Percentiles rank a stretch among this genome's conserved stretches.
These are phyloP conservation scores for Talaromyces piceae DNA, from an alignment of 2,329 filamentous ascomycete species.

Conservation along the genomic window DNA sequence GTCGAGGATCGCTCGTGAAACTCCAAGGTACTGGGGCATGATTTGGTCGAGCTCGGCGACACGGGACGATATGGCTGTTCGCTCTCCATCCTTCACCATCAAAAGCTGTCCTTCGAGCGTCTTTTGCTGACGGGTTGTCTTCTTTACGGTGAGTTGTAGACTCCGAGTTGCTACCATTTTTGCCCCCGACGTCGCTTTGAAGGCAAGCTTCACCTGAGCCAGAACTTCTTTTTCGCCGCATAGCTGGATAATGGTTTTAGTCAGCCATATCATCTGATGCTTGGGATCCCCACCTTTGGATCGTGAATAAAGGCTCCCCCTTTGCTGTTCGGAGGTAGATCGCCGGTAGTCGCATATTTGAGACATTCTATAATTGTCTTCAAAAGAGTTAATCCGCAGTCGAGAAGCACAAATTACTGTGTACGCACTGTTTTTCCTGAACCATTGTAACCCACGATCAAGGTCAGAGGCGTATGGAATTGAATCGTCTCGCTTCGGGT, in stretches of 20 bases:
- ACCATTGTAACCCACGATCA: slow-evolving; percentile 96
- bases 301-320: slow-evolving; percentile 94
- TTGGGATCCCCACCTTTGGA: slow-evolving; percentile 57
- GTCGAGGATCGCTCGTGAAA: slow-evolving; percentile 82
- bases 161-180: slow-evolving; percentile 78
- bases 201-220: slow-evolving; percentile 85
- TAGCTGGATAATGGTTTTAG: slow-evolving; percentile 41
- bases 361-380: slow-evolving; percentile 95
- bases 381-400: not conserved
- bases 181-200: slow-evolving; percentile 68
- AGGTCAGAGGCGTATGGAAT: slow-evolving; percentile 83
- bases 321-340: slow-evolving; percentile 81
- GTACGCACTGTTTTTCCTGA: slow-evolving; percentile 78
- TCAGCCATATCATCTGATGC: not conserved
- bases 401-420: not conserved
- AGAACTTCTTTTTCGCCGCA: slow-evolving; percentile 80
- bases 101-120: slow-evolving; percentile 74
- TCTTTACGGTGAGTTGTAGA: slow-evolving; percentile 80
- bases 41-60: slow-evolving; percentile 74
- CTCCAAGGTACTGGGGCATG: slow-evolving; percentile 79
- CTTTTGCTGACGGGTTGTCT: slow-evolving; percentile 66
- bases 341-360: slow-evolving; percentile 94
- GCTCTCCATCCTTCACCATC: slow-evolving; percentile 72
- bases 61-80: slow-evolving; percentile 68
- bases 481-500: slow-evolving; percentile 67